Base-by-base conservation (phyloP, 441 rosid genomes). In the Cnidoscolus chayamansa region DNA sequence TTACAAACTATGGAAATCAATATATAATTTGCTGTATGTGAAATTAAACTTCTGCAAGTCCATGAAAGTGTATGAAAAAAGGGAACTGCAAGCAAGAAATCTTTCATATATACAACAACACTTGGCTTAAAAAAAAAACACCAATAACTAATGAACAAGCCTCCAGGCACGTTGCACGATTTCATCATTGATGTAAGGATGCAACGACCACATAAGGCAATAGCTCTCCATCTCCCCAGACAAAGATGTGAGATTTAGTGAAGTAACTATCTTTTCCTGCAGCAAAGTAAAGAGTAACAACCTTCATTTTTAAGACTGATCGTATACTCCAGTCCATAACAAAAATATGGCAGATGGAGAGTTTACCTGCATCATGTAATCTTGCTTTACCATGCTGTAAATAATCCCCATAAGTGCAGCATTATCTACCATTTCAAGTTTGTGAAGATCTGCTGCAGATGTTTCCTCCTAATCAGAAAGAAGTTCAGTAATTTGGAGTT, bases 121-220 rank as follows among this genome's bases (percentile, higher is more conserved):
- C 25, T 25, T 25, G 25, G 25, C 25, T 25, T 25, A 25, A 30
- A 68, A 55, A 40, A 16, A 56, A 63, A 53, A 48, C 30, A 68
- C 1, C 37, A 16, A 50, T 53, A 20, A 16, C 71, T 72, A 68
- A 19, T 25, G 73, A 69, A 89, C 71, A 57, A 73, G 78, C 56
- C 68, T 87, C 96, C 94, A 92, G 3, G 97, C 94, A 76, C 74
- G 80, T 49, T 75, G 83, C 85, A 86, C 74, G 31, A 82, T 76
- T 73, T 85, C 89, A 62, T 89, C 99, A 53, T 85, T 77, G 19
- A 90, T 63, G 74, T 70, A 94, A 15, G 97, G 97, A 25, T 82
- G 89, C 80, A 94, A 75, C 15, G 94, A 89, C 97, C 98, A 94
- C 96, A 94, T 85, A 65, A 86, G 62, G 71, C 83, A 78, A 72